Evolutionary conservation across 2,329 filamentous ascomycete genomes (phyloP), one percentile per base, ranked within the genome.

Genomic region (Pseudogymnoascus sp.): DNA sequence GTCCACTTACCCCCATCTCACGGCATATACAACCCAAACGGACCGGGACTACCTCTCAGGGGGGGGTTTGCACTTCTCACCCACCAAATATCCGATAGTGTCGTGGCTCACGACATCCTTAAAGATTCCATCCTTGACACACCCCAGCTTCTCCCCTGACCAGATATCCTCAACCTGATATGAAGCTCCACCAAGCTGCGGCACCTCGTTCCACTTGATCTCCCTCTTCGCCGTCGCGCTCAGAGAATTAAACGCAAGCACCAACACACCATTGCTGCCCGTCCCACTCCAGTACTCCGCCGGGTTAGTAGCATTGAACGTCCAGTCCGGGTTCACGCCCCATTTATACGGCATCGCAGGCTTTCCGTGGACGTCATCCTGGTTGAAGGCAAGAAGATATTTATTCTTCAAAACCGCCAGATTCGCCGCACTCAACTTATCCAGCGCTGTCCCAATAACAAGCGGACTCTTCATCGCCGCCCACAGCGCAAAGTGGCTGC

Each of bases 281-380:
- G 70, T 70, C 0, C 81, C 80, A 1, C 76, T 73, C 79, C 79
- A 83, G 70, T 77, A 82, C 70, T 81, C 77, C 1, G 81, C 79
- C 3, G 80, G 81, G 62, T 78, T 72, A 0, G 75, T 76, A 14
- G 71, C 67, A 66, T 84, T 80, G 70, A 77, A 83, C 0, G 80
- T 81, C 69, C 76, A 78, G 67, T 82, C 77, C 0, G 76, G 72
- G 65, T 83, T 82, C 3, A 75, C 72, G 0, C 81, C 82, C 78
- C 78, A 80, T 63, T 77, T 77, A 68, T 77, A 79, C 8, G 46
- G 46, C 14, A 10, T 25, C 25, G 46, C 69, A 64, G 64, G 74
- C 71, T 46, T 66, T 70, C 78, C 78, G 67, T 76, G 74, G 25
- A 73, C 68, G 40, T 75, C 44, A 63, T 70, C 69, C 40, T 71